Percentiles rank a stretch among this genome's conserved stretches.
These are phyloP conservation scores for Albatrellus sp. DNA, from an alignment of 1,284 basidiomycete genomes.

Conservation along the genomic window DNA sequence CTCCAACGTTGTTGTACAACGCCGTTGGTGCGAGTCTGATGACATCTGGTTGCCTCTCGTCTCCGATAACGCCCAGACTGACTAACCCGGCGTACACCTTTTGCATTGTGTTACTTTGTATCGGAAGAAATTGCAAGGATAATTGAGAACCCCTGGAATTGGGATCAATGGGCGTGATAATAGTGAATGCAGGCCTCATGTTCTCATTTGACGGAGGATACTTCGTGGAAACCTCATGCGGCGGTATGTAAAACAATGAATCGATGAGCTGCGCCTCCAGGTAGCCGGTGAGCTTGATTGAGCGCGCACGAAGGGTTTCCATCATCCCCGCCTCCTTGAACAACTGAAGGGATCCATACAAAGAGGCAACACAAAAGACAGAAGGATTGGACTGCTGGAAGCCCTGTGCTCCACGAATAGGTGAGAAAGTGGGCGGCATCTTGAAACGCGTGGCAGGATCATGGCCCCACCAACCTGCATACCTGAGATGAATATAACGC, in stretches of 20 bases:
- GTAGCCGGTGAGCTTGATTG: constrained; percentile 54
- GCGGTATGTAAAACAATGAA: constrained; percentile 50
- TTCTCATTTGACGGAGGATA: constrained; percentile 16
- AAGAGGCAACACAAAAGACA: constrained; percentile 65
- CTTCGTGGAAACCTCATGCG: constrained; percentile 24
- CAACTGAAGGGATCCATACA: constrained; percentile 74
- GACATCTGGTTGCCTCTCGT: constrained; percentile 83
- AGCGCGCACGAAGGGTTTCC: constrained; percentile 54
- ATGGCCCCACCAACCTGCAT: constrained; percentile 98
- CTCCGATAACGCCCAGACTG: constrained; percentile 72
- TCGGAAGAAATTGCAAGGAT: constrained; percentile 68
- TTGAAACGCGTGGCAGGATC: constrained; percentile 78
- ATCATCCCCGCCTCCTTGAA: constrained; percentile 74
- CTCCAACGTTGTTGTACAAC: constrained; percentile 73
- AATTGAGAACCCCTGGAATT: constrained; percentile 74
- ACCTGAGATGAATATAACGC: constrained; percentile 30
- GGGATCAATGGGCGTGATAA: constrained; percentile 70
- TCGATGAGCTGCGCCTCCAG: constrained; percentile 54
- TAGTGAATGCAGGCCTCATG: constrained; percentile 54
- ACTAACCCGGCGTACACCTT: constrained; percentile 51
- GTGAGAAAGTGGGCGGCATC: constrained; percentile 78
- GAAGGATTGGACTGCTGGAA: constrained; percentile 94
- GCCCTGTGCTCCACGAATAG: constrained; percentile 84
- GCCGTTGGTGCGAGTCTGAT: constrained; percentile 79
- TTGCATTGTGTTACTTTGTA: constrained; percentile 55